These are phyloP conservation scores for Eremothecium gossypii DNA, from an alignment of 1,139 yeast genomes.

Conservation along the genomic window DNA sequence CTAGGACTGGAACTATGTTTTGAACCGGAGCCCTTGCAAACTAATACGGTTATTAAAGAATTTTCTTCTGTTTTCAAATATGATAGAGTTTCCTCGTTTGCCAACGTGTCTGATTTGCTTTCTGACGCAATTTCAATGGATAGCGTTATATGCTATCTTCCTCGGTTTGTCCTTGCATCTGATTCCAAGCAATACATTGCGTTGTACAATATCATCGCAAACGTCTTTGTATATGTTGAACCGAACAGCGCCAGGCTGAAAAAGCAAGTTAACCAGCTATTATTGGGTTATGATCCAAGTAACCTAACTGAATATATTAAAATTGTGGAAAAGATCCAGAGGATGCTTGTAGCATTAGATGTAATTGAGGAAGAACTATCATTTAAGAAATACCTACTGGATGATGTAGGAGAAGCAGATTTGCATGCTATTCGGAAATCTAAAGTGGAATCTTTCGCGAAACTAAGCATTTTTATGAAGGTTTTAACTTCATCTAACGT, in stretches of 20 bases:
- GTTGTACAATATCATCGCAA: conserved; percentile 52
- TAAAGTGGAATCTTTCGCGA: conserved; percentile 24
- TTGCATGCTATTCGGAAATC: conserved; percentile 26
- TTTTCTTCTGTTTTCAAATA: conserved; percentile 54
- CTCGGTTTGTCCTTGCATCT: conserved; percentile 59
- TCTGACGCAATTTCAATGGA: conserved; percentile 25
- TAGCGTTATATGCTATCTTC: conserved; percentile 50
- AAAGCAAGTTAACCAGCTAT: conserved; percentile 55
- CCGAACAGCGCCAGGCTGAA: conserved; percentile 48
- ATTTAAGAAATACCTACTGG: conserved; percentile 28
- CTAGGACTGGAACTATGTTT: conserved; percentile 67
- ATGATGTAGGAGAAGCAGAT: conserved; percentile 30
- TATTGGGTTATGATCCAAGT: conserved; percentile 59
- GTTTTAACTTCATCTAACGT: conserved; percentile 26
- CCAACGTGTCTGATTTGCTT: conserved; percentile 21
- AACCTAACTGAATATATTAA: conserved; percentile 49
- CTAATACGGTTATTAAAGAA: conserved; percentile 52
- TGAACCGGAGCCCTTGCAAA: conserved; percentile 50
- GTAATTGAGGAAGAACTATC: conserved; percentile 36
- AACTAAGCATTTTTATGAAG: conserved; percentile 29
- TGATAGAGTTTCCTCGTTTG: conserved; percentile 33
- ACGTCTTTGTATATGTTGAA: conserved; percentile 59
- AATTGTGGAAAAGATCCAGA: conserved; percentile 48
- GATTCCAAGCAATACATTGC: conserved; percentile 69
- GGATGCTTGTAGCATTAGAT: conserved; percentile 39